phyloP scores from a whole-genome alignment of 345 rosid species.

The Geranium brycei region DNA sequence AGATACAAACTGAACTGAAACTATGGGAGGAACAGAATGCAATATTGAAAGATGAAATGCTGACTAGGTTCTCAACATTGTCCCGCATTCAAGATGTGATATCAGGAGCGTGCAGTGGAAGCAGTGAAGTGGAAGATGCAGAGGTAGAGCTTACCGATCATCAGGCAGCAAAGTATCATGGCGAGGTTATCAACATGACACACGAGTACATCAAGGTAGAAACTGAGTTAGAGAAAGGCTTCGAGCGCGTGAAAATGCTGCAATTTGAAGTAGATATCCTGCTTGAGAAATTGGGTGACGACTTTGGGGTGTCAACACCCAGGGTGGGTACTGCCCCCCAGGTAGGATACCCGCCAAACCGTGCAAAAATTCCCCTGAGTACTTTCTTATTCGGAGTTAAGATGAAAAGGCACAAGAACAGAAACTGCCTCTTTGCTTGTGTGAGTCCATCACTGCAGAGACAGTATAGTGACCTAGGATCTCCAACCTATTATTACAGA shows the following conservation, averaged over 20 bases:
- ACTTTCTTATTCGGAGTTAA: constrained; percentile 87
- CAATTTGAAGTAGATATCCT: constrained; percentile 39
- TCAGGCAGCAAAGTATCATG: constrained; percentile 75
- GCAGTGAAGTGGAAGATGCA: constrained; percentile 17
- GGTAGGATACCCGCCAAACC: constrained; percentile 11
- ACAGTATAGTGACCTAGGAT: constrained; percentile 23
- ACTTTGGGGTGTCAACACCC: constrained; percentile 31
- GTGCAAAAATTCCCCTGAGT: constrained; percentile 54
- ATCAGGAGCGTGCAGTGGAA: constrained; percentile 25
- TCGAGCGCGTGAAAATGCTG: constrained; percentile 30
- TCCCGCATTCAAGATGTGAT: constrained; percentile 58
- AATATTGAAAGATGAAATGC: constrained; percentile 55
- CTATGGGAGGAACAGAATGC: constrained; percentile 69
- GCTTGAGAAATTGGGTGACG: constrained; percentile 36
- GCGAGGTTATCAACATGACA: constrained; percentile 80
- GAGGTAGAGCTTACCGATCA: constrained; percentile 35
- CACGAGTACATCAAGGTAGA: constrained; percentile 69
- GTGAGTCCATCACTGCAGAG: constrained; percentile 40
- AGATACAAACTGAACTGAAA: constrained; percentile 56
- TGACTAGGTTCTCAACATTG: constrained; percentile 37
- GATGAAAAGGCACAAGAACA: constrained; percentile 39
- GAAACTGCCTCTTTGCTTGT: constrained; percentile 46
- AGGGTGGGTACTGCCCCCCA: constrained; percentile 4
- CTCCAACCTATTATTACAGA: neutral
- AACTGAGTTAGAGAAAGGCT: constrained; percentile 44